Evolutionary conservation across 2,329 filamentous ascomycete genomes (phyloP).

Genomic region (Diaporthe sp.): DNA sequence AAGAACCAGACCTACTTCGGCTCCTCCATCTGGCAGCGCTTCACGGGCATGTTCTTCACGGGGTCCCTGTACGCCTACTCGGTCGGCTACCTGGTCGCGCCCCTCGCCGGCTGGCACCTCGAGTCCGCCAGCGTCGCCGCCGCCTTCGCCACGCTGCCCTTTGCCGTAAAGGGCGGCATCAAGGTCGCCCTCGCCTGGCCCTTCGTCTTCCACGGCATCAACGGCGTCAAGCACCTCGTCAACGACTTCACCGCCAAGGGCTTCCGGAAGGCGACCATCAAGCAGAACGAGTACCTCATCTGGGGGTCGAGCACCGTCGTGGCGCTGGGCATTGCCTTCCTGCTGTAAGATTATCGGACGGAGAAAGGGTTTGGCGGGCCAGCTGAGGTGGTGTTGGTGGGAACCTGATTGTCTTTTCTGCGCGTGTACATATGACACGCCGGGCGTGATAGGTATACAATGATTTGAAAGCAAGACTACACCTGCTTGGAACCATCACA

Average conservation of each 20-base stretch:
- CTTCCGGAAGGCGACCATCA: conserved; percentile 59
- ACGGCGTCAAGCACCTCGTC: conserved; percentile 64
- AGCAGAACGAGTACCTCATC: conserved; percentile 57
- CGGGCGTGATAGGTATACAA: conserved; percentile 13
- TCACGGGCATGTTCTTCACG: conserved; percentile 81
- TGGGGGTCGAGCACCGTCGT: conserved; percentile 58
- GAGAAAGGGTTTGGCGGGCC: not conserved
- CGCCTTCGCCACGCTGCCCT: conserved; percentile 67
- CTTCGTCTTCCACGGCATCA: conserved; percentile 67
- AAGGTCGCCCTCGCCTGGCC: conserved; percentile 69
- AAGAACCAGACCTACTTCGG: conserved; percentile 87
- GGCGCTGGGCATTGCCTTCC: conserved; percentile 59
- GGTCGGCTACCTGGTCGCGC: conserved; percentile 82
- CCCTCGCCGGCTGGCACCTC: conserved; percentile 74
- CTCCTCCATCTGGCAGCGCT: conserved; percentile 78
- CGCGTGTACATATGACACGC: conserved; percentile 25
- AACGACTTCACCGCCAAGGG: conserved; percentile 61
- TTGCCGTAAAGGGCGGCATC: conserved; percentile 66
- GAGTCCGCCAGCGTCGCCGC: conserved; percentile 70
- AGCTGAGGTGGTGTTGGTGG: not conserved
- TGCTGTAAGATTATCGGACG: conserved; percentile 50
- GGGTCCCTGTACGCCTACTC: conserved; percentile 84
- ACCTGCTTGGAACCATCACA: not conserved
- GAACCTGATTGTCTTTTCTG: not conserved
- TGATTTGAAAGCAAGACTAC: not conserved